Percentiles rank a stretch among this genome's conserved stretches.
Conservation (phyloP, 1,139 yeast genomes). For the Yamadazyma membranifaciens region DNA sequence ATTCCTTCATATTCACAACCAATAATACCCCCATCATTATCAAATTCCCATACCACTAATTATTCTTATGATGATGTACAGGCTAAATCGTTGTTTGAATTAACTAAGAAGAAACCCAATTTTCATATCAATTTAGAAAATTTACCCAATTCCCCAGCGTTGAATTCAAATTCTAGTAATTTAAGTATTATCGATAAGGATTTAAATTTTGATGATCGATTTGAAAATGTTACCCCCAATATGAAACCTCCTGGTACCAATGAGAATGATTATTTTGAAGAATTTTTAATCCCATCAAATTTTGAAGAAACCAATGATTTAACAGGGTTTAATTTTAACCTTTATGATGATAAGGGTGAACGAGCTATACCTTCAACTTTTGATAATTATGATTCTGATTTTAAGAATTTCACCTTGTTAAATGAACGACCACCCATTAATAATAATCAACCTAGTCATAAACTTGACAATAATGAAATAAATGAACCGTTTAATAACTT, state of each 20-base stretch:
- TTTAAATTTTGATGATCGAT: conserved; percentile 13
- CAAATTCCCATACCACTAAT: neutral
- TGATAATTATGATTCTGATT: neutral
- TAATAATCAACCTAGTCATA: too few species aligned
- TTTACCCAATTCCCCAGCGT: conserved; percentile 8
- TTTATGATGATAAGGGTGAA: conserved; percentile 12
- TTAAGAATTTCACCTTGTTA: neutral
- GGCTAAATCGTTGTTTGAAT: conserved; percentile 9
- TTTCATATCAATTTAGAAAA: conserved; percentile 15
- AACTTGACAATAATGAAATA: neutral
- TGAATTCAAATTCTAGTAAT: conserved; percentile 9
- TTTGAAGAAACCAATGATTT: conserved; percentile 18
- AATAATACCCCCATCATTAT: neutral
- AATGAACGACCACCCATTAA: neutral
- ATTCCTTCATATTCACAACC: neutral
- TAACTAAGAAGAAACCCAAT: conserved; percentile 15
- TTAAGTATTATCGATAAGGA: conserved; percentile 14
- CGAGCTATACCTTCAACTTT: neutral
- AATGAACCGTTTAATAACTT: conserved; percentile 1
- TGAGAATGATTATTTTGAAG: conserved; percentile 35
- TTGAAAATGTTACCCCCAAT: conserved; percentile 32
- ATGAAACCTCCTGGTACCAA: conserved; percentile 42
- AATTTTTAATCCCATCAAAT: conserved; percentile 12
- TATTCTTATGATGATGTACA: too few species aligned
- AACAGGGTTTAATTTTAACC: conserved; percentile 23